Evolutionary conservation across 495 filamentous ascomycete species (phyloP).

Genomic region (Xylaria curta): DNA sequence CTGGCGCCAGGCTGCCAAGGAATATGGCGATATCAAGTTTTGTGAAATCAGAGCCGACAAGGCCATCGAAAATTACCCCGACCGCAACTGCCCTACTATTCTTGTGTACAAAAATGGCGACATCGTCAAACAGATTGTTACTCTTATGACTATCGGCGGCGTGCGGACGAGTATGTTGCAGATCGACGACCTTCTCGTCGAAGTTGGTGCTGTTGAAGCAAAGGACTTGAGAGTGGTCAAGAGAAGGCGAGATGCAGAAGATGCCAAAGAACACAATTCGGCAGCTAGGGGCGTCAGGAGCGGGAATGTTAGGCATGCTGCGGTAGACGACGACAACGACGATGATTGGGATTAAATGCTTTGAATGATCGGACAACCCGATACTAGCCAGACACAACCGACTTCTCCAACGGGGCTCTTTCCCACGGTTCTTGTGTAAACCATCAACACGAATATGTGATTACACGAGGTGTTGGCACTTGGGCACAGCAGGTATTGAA

Average conservation of each 20-base stretch:
- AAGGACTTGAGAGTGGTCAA: constrained; percentile 79
- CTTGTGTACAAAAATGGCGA: constrained; percentile 91
- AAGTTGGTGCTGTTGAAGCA: constrained; percentile 75
- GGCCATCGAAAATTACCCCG: constrained; percentile 96
- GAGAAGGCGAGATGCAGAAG: constrained; percentile 64
- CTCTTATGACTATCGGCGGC: constrained; percentile 78
- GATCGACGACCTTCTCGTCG: constrained; percentile 79
- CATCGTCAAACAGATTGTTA: constrained; percentile 87
- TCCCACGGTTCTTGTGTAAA: background rate
- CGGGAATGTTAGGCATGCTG: constrained; percentile 47
- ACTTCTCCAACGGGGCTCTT: background rate
- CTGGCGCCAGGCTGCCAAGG: constrained; percentile 83
- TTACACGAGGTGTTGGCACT: background rate
- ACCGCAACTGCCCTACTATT: constrained; percentile 92
- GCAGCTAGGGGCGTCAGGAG: constrained; percentile 53
- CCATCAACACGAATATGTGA: constrained; percentile 14
- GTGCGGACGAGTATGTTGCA: constrained; percentile 66
- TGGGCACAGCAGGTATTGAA: background rate
- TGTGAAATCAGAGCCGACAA: constrained; percentile 92
- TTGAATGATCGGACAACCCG: constrained; percentile 2
- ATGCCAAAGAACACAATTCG: constrained; percentile 57
- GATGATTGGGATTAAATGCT: constrained; percentile 78
- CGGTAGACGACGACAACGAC: constrained; percentile 71
- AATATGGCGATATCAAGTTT: constrained; percentile 95
- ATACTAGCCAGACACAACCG: constrained; percentile 4